Evolutionary conservation across 2,329 filamentous ascomycete genomes (phyloP).

Genomic region (Fusarium mundagurra): DNA sequence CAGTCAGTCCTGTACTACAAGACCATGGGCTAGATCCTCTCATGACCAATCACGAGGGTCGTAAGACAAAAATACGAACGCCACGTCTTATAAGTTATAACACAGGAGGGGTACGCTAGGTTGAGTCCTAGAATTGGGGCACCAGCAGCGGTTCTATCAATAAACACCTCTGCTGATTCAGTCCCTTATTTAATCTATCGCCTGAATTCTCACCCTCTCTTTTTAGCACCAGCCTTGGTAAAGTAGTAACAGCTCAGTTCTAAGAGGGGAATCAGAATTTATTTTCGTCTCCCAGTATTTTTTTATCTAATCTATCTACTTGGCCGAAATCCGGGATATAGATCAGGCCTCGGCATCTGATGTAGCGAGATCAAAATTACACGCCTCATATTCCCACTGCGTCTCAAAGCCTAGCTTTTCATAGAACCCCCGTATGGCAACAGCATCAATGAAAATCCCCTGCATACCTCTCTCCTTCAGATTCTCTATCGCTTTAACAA

Average conservation of each 20-base stretch:
- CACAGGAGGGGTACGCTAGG: neutral
- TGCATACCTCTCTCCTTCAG: slow-evolving; percentile 33
- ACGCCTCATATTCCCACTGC: slow-evolving; percentile 33
- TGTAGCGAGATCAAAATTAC: neutral
- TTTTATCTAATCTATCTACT: neutral
- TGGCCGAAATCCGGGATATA: accelerated
- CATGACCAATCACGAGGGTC: neutral
- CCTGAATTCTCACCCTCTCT: neutral
- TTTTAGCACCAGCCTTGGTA: neutral
- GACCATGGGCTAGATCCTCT: neutral
- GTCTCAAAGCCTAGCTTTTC: slow-evolving; percentile 30
- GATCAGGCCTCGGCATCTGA: neutral
- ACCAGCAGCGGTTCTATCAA: neutral
- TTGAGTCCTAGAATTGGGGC: neutral
- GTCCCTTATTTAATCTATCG: neutral
- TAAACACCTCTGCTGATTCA: neutral
- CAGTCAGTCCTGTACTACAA: accelerated
- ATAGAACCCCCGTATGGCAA: slow-evolving; percentile 36
- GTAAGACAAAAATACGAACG: neutral
- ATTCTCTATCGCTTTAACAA: slow-evolving; percentile 37
- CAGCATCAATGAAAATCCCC: slow-evolving; percentile 34
- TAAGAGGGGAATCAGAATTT: accelerated
- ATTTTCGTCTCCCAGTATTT: accelerated
- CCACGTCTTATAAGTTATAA: neutral
- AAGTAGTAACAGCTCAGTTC: accelerated